Conservation (phyloP, 179 eudicot genomes). For the Amaranthus tricolor region DNA sequence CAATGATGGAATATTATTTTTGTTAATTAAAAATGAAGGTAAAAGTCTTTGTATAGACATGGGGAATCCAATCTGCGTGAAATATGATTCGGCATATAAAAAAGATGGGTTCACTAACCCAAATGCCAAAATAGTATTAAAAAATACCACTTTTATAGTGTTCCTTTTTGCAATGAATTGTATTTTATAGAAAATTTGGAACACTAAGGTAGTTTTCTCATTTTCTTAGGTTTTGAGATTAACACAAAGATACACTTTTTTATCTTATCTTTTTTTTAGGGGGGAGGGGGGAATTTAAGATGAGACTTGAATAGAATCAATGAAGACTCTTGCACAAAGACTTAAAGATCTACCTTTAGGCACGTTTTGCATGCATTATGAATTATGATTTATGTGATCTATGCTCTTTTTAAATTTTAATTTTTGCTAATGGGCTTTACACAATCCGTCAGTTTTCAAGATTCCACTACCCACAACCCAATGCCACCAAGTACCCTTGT, state of each 20-base stretch:
- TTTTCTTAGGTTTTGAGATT: not conserved
- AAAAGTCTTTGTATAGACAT: not conserved
- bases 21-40: not conserved
- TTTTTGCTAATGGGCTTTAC: too few species aligned
- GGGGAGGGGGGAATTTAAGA: not conserved
- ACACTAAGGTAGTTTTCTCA: not conserved
- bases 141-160: not conserved
- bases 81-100: not conserved
- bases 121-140: not conserved
- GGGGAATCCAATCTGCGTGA: not conserved
- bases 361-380: too few species aligned
- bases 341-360: too few species aligned
- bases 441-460: too few species aligned
- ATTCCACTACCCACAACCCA: too few species aligned
- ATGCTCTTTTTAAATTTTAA: too few species aligned
- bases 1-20: not conserved
- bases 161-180: too few species aligned
- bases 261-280: not conserved
- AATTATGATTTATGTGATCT: too few species aligned
- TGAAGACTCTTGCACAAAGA: too few species aligned
- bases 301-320: too few species aligned
- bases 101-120: not conserved
- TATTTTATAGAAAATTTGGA: not conserved
- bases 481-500: too few species aligned
- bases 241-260: not conserved